Evolutionary conservation across 306 rosid genomes (phyloP).

Genomic region (Cicer chorassanicum): DNA sequence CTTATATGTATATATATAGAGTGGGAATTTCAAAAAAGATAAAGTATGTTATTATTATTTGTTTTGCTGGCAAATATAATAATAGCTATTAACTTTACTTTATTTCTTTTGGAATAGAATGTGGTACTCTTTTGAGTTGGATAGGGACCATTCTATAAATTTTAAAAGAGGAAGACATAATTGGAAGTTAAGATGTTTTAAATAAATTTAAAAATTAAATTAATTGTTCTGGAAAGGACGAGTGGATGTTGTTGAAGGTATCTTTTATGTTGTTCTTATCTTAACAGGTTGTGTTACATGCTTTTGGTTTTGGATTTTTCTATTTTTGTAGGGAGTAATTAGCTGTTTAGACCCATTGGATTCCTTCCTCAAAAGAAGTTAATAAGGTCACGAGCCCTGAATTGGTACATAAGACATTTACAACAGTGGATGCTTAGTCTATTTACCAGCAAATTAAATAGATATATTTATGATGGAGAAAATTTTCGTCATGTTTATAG

Average conservation of each 20-base stretch:
- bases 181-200: neutral
- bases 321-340: neutral
- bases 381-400: constrained; percentile 9
- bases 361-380: constrained; percentile 18
- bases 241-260: constrained; percentile 44
- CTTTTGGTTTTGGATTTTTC: constrained; percentile 41
- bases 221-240: constrained; percentile 56
- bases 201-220: neutral
- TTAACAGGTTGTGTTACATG: constrained; percentile 35
- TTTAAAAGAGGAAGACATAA: neutral
- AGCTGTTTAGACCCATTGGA: constrained; percentile 7
- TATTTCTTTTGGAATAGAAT: neutral
- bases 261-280: constrained; percentile 52
- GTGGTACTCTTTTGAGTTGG: constrained; percentile 11
- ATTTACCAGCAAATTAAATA: too few species aligned
- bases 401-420: neutral
- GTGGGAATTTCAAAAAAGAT: constrained; percentile 24
- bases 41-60: neutral
- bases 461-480: too few species aligned
- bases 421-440: too few species aligned
- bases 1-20: neutral
- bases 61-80: constrained; percentile 46
- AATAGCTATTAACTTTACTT: constrained; percentile 16
- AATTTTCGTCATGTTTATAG: too few species aligned
- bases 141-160: neutral